These are phyloP conservation scores for Aspergillus sp. DNA, from an alignment of 2,329 filamentous ascomycete species.

Conservation along the genomic window DNA sequence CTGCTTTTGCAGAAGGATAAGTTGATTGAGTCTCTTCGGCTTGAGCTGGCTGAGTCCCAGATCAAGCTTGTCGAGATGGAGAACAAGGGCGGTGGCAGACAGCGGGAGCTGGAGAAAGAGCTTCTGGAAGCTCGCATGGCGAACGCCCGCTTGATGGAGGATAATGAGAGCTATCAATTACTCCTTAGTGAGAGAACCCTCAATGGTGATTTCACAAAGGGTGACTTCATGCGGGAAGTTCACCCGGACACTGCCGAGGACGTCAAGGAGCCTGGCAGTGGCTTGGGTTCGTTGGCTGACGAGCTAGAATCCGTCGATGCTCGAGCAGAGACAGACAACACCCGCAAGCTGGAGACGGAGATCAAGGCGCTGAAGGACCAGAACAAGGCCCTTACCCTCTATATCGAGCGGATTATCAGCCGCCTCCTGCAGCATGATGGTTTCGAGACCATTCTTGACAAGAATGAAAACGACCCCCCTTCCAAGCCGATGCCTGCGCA, in stretches of 20 bases:
- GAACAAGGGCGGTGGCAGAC: conserved; percentile 82
- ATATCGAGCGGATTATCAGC: conserved; percentile 99
- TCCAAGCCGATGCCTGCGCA: conserved; percentile 29
- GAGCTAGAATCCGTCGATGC: conserved; percentile 76
- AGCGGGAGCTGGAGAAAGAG: conserved; percentile 87
- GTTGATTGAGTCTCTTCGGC: conserved; percentile 84
- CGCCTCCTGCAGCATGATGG: conserved; percentile 90
- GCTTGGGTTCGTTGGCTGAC: conserved; percentile 71
- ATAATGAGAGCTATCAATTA: conserved; percentile 97
- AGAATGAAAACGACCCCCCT: conserved; percentile 60
- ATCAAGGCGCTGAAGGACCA: conserved; percentile 81
- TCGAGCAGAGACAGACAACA: conserved; percentile 60
- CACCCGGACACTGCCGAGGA: conserved; percentile 42
- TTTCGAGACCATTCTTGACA: conserved; percentile 90
- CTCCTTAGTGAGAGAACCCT: conserved; percentile 92
- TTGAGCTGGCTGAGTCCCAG: conserved; percentile 92
- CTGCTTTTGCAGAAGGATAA: conserved; percentile 94
- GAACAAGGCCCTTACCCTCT: conserved; percentile 95
- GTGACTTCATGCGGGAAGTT: conserved; percentile 69
- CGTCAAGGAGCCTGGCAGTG: conserved; percentile 46
- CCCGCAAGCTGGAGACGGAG: conserved; percentile 73
- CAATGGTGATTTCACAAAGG: conserved; percentile 86
- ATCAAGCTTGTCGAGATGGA: conserved; percentile 94
- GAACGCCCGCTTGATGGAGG: conserved; percentile 94
- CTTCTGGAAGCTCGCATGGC: conserved; percentile 92